phyloP scores from a whole-genome alignment of 805 yeast species.

The Cyberlindnera euphorbiiphila region DNA sequence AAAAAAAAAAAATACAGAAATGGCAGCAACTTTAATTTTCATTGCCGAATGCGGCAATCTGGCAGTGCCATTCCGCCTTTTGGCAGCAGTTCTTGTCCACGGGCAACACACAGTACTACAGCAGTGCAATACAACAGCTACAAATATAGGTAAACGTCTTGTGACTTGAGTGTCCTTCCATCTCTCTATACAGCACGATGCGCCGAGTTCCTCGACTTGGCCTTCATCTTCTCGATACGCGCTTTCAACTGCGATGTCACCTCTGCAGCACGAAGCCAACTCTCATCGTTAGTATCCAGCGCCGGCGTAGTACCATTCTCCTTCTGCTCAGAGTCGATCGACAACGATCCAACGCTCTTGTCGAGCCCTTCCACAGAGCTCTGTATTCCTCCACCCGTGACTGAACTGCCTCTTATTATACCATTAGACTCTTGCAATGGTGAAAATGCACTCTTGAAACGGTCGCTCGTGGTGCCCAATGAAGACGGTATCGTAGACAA shows the following conservation, averaged over 20 bases:
- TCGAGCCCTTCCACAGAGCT: slow-evolving; percentile 22
- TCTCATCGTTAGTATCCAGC: slow-evolving; percentile 49
- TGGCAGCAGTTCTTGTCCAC: too few relatives aligned
- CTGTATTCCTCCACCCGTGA: background rate
- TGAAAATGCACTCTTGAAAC: slow-evolving; percentile 9
- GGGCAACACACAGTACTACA: too few relatives aligned
- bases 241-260: slow-evolving; percentile 84
- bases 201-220: slow-evolving; percentile 36
- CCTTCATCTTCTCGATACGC: slow-evolving; percentile 85
- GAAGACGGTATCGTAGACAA: slow-evolving; percentile 1
- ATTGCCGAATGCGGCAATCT: too few relatives aligned
- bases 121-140: too few relatives aligned
- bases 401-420: background rate
- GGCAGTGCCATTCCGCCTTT: too few relatives aligned
- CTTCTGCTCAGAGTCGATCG: slow-evolving; percentile 29
- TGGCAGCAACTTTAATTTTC: slow-evolving; percentile 3
- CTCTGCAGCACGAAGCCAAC: slow-evolving; percentile 88
- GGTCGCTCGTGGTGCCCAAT: slow-evolving; percentile 1
- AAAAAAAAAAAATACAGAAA: slow-evolving; percentile 2
- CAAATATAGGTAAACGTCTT: too few relatives aligned
- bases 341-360: slow-evolving; percentile 26
- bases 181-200: slow-evolving; percentile 5
- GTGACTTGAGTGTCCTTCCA: background rate
- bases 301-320: slow-evolving; percentile 18
- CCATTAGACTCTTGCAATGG: slow-evolving; percentile 22